Percentiles rank a stretch among this genome's conserved stretches.
phyloP scores from a whole-genome alignment of 2,329 filamentous ascomycete species.

The Chrysoporthe puriensis region DNA sequence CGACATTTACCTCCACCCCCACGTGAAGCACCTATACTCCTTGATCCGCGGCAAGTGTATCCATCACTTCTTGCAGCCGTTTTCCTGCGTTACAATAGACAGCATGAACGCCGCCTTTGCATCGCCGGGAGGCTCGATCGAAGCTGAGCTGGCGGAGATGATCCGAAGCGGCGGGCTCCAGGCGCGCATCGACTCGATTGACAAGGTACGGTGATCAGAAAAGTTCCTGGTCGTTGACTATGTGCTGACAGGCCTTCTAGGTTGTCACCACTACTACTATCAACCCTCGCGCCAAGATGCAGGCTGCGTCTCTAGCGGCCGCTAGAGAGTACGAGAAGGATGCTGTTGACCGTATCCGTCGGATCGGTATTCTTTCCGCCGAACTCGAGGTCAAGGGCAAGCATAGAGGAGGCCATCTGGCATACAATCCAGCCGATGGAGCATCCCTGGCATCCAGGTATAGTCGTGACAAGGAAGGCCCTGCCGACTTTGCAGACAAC shows the following conservation, averaged over 20 bases:
- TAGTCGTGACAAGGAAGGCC: neutral
- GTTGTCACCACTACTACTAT: slow-evolving; percentile 73
- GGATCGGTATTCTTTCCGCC: slow-evolving; percentile 75
- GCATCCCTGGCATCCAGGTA: slow-evolving; percentile 12
- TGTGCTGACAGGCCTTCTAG: slow-evolving; percentile 41
- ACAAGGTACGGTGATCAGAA: slow-evolving; percentile 55
- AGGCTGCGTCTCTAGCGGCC: slow-evolving; percentile 68
- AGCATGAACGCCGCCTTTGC: slow-evolving; percentile 80
- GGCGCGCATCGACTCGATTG: slow-evolving; percentile 83
- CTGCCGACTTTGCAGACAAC: slow-evolving; percentile 11
- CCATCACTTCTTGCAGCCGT: slow-evolving; percentile 88
- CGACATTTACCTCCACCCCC: slow-evolving; percentile 80
- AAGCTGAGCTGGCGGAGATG: slow-evolving; percentile 76
- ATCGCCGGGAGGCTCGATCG: slow-evolving; percentile 62
- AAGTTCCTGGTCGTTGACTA: neutral
- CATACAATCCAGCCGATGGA: neutral
- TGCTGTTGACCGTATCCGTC: slow-evolving; percentile 74
- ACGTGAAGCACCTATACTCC: slow-evolving; percentile 71
- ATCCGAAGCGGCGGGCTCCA: slow-evolving; percentile 74
- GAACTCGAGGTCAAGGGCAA: slow-evolving; percentile 69
- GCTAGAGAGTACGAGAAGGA: slow-evolving; percentile 75
- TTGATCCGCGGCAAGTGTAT: slow-evolving; percentile 89
- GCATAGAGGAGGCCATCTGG: slow-evolving; percentile 22
- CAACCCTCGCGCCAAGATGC: slow-evolving; percentile 70
- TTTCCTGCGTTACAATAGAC: slow-evolving; percentile 81